Evolutionary conservation across 129 eudicot genomes (phyloP).

Genomic region (Saussurea involucrata): DNA sequence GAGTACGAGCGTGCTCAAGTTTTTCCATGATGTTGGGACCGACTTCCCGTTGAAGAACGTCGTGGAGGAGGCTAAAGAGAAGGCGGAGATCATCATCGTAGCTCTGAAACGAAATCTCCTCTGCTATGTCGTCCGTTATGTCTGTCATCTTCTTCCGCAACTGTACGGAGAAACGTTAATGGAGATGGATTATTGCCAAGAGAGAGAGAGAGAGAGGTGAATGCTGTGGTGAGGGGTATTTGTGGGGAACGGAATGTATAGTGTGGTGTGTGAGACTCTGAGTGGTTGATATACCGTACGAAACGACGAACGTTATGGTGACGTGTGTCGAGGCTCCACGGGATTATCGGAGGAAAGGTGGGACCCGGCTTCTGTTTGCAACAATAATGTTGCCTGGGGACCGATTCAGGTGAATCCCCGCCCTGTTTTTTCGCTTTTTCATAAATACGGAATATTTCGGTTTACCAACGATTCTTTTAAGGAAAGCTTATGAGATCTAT

Average conservation of each 20-base stretch:
- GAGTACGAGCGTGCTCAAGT: slow-evolving; percentile 64
- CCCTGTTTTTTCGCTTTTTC: not conserved
- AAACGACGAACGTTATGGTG: slow-evolving; percentile 27
- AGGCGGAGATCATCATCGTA: slow-evolving; percentile 80
- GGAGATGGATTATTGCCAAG: slow-evolving; percentile 7
- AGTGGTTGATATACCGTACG: slow-evolving; percentile 26
- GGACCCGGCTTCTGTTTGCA: slow-evolving; percentile 9
- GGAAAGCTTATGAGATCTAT: too few species aligned
- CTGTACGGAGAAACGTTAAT: not conserved
- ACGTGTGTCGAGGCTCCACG: slow-evolving; percentile 39
- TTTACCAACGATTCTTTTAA: too few species aligned
- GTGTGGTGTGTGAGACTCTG: not conserved
- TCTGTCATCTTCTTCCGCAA: slow-evolving; percentile 56
- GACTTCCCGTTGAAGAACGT: slow-evolving; percentile 76
- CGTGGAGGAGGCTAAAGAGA: slow-evolving; percentile 75
- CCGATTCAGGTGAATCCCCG: slow-evolving; percentile 7
- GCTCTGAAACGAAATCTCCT: slow-evolving; percentile 87
- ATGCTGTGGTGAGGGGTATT: not conserved
- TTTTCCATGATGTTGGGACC: slow-evolving; percentile 67
- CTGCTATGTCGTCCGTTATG: slow-evolving; percentile 96
- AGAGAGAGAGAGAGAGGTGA: not conserved
- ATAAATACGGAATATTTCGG: not conserved
- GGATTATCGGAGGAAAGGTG: slow-evolving; percentile 23
- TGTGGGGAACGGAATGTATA: slow-evolving; percentile 13
- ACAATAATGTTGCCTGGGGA: slow-evolving; percentile 6